These are phyloP conservation scores for Penicillium silybi DNA, from an alignment of 495 filamentous ascomycete species.

Conservation along the genomic window DNA sequence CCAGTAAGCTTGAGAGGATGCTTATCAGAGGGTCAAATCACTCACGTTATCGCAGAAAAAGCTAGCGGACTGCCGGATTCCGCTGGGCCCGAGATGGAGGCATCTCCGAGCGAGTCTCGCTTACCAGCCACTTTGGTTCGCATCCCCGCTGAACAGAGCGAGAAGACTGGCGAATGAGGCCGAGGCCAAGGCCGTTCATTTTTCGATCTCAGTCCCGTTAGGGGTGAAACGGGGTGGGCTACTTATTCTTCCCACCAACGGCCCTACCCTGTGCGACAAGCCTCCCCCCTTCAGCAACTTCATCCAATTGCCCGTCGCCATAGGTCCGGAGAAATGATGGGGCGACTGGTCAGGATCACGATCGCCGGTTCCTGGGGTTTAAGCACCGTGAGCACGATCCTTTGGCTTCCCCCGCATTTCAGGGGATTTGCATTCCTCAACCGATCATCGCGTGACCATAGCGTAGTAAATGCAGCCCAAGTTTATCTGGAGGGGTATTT, in stretches of 20 bases:
- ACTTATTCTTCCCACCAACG: not conserved
- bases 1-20: constrained; percentile 57
- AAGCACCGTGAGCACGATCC: not conserved
- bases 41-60: constrained; percentile 15
- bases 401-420: not conserved
- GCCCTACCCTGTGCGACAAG: not conserved
- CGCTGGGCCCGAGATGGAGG: constrained; percentile 10
- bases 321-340: not conserved
- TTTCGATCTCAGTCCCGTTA: not conserved
- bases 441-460: not conserved
- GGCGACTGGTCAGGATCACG: not conserved
- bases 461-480: not conserved
- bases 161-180: constrained; percentile 20
- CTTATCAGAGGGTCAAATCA: constrained; percentile 10
- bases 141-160: constrained; percentile 30
- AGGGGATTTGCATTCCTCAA: not conserved
- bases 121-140: constrained; percentile 41
- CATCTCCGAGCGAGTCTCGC: constrained; percentile 8
- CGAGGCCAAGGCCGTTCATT: not conserved
- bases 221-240: no score
- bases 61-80: constrained; percentile 20
- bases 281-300: not conserved
- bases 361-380: not conserved
- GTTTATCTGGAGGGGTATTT: not conserved
- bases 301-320: not conserved